phyloP scores from a whole-genome alignment of 805 yeast genomes.

The Cyberlindnera euphorbiae region DNA sequence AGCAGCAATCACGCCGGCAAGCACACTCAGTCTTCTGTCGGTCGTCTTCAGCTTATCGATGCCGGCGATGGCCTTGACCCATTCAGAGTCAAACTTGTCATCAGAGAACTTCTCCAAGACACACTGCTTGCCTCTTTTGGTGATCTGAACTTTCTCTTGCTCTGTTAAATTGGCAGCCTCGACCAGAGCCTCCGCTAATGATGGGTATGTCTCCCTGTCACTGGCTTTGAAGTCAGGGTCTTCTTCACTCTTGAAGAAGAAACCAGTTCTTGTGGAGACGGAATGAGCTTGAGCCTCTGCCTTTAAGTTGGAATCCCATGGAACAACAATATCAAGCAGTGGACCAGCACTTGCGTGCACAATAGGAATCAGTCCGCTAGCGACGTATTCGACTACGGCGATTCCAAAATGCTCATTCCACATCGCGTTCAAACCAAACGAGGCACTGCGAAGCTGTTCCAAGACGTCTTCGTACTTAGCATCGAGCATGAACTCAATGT shows the following conservation, averaged over 20 bases:
- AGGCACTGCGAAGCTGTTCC: conserved; percentile 46
- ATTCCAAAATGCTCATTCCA: conserved; percentile 99
- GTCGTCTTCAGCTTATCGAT: conserved; percentile 3
- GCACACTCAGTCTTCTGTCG: conserved; percentile 9
- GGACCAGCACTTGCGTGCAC: conserved; percentile 98
- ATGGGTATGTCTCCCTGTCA: conserved; percentile 34
- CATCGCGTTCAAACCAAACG: conserved; percentile 90
- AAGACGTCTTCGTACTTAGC: conserved; percentile 65
- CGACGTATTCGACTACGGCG: conserved; percentile 89
- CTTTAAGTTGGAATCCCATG: conserved; percentile 35
- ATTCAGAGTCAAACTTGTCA: conserved; percentile 44
- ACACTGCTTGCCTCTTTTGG: conserved; percentile 41
- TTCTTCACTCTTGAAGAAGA: conserved; percentile 61
- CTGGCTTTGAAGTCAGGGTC: conserved; percentile 63
- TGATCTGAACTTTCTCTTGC: conserved; percentile 34
- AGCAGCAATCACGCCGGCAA: conserved; percentile 4
- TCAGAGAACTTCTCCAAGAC: conserved; percentile 58
- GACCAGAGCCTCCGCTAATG: conserved; percentile 45
- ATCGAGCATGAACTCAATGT: conserved; percentile 60
- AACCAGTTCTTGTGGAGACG: conserved; percentile 59
- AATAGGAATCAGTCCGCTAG: conserved; percentile 81
- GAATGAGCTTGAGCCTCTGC: conserved; percentile 25
- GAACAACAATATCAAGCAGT: conserved; percentile 72
- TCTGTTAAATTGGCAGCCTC: conserved; percentile 36
- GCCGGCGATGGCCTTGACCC: conserved; percentile 37